Base-by-base conservation (phyloP, 306 rosid species). In the Prosopis cineraria region DNA sequence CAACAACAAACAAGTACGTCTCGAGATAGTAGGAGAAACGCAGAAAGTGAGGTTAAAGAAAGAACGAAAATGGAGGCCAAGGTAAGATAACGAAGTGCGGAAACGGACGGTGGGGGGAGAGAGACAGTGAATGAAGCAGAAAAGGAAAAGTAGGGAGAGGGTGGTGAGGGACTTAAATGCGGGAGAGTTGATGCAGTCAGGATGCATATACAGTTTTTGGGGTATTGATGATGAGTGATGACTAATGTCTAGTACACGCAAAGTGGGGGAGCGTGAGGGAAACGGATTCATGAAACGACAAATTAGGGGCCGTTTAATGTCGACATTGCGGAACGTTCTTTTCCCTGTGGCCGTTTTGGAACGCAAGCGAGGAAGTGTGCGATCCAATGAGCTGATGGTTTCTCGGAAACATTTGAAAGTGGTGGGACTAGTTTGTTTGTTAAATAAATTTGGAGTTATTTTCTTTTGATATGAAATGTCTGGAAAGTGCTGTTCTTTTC, bases 121-220 rank as follows among this genome's bases (percentile, higher is more conserved):
- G 39, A 17, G 24, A 20, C 53, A 39, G 53, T 44, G 78, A 41
- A 40, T 3, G 67, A 34, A 1, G 72, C 41, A 27, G 48, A 55
- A 78, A 36, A 60, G 33, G 71, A 67, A 70, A 70, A 19, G 72
- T 25, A 39, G 72, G 22, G 33, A 62, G 31, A 60, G 80, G 73
- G 64, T 68, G 76, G 82, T 68, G 87, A 80, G 87, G 62, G 73
- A 71, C 75, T 80, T 85, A 78, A 88, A 67, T 85, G 89, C 86
- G 83, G 75, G 77, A 53, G 86, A 40, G 74, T 62, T 47, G 82
- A 81, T 73, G 76, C 78, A 81, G 83, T 19, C 62, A 55, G 31
- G 9, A 24, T 55, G 39, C 9, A 63, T 73, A 20, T 41, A 14
- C 78, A 39, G 79, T 83, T 73, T 76, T 71, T 70, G 13, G 37